A percentile compares a stretch with the other conserved stretches of the same genome.
These are phyloP conservation scores for Aspergillus tanneri DNA, from an alignment of 2,329 filamentous ascomycete genomes.

Conservation along the genomic window DNA sequence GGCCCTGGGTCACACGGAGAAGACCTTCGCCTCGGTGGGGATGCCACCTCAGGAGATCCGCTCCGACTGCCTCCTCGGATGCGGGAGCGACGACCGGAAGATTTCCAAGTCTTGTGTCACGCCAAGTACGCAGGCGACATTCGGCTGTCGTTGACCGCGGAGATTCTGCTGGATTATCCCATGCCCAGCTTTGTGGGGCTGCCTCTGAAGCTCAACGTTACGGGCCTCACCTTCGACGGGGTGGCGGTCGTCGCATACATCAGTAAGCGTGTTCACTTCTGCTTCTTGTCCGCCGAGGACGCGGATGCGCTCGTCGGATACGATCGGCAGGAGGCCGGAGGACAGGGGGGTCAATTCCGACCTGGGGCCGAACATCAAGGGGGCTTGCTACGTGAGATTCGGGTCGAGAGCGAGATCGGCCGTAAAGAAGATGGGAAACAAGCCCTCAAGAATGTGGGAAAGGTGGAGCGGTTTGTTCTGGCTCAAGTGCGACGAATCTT, in stretches of 20 bases:
- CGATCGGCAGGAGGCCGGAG: conserved; percentile 36
- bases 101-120: conserved; percentile 88
- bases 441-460: conserved; percentile 95
- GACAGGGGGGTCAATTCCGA: conserved; percentile 33
- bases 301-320: conserved; percentile 70
- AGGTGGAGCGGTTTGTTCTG: conserved; percentile 95
- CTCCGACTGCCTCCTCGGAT: conserved; percentile 52
- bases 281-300: conserved; percentile 90
- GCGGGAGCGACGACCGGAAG: conserved; percentile 74
- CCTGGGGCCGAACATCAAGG: conserved; percentile 56
- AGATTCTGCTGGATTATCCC: conserved; percentile 94
- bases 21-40: conserved; percentile 22
- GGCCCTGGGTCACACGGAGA: conserved; percentile 21
- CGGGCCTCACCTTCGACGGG: conserved; percentile 90
- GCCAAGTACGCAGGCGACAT: conserved; percentile 88
- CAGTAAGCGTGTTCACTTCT: conserved; percentile 84
- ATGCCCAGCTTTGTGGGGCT: conserved; percentile 98
- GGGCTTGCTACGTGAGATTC: conserved; percentile 84
- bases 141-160: conserved; percentile 82
- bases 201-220: conserved; percentile 90
- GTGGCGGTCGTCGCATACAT: conserved; percentile 92
- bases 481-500: conserved; percentile 97
- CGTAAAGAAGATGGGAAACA: conserved; percentile 88
- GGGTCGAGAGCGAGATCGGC: conserved; percentile 96
- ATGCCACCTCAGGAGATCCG: conserved; percentile 17